These are phyloP conservation scores for Pseudocercospora eumusae DNA, from an alignment of 2,329 filamentous ascomycete genomes.

Conservation along the genomic window DNA sequence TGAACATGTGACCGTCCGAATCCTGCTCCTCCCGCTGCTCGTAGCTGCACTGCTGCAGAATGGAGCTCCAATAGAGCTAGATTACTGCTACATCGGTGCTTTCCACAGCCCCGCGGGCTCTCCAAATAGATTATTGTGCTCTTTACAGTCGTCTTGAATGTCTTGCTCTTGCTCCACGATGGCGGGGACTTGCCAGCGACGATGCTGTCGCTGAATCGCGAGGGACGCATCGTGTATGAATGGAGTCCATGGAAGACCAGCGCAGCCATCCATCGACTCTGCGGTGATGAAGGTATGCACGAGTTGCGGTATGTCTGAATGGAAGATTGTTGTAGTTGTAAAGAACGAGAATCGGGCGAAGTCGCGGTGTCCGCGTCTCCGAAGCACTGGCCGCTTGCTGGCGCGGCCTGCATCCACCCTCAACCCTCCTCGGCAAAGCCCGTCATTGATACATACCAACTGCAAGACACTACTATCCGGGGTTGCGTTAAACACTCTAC, in stretches of 20 bases:
- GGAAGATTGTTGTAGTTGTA: background rate
- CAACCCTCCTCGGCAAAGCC: too few relatives aligned
- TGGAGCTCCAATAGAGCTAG: constrained; percentile 5
- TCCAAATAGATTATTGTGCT: background rate
- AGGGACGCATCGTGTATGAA: background rate
- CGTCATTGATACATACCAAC: too few relatives aligned
- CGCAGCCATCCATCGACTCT: background rate
- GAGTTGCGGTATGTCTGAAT: background rate
- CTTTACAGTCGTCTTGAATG: background rate
- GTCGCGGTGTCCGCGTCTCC: background rate
- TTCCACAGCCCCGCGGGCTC: background rate
- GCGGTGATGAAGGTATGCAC: background rate
- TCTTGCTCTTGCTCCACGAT: background rate
- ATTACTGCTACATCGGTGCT: constrained; percentile 1
- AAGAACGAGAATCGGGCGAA: background rate
- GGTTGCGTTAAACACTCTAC: too few relatives aligned
- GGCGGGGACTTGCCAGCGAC: background rate
- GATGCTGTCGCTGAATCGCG: background rate
- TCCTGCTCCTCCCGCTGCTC: background rate
- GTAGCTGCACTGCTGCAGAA: constrained; percentile 6
- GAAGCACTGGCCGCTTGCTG: background rate
- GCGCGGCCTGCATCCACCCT: background rate
- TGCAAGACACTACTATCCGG: too few relatives aligned
- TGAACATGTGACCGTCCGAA: constrained; percentile 1
- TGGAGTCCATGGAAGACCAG: background rate